phyloP scores from a whole-genome alignment of 2,329 filamentous ascomycete species.

The Apiospora kogelbergensis region DNA sequence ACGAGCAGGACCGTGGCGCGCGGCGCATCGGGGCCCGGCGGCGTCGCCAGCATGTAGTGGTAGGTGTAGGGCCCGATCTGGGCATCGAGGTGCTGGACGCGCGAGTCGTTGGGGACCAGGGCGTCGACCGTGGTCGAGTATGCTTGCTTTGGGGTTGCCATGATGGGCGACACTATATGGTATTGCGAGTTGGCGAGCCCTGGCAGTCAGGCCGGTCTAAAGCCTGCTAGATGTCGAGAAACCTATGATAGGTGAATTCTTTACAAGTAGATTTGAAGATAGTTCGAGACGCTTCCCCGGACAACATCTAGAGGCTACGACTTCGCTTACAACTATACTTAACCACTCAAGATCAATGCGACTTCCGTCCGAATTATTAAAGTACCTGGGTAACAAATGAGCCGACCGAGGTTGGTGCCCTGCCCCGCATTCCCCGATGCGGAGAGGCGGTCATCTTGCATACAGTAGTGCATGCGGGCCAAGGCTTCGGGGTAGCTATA shows the following conservation, averaged over 20 bases:
- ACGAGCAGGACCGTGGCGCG: constrained; percentile 22
- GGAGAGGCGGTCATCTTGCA: constrained; percentile 5
- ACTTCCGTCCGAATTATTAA: background rate
- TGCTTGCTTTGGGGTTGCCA: background rate
- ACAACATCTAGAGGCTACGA: too few species aligned
- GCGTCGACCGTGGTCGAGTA: constrained; percentile 56
- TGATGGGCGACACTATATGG: background rate
- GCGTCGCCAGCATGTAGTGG: constrained; percentile 59
- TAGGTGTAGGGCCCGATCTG: constrained; percentile 70
- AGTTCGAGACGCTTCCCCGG: too few species aligned
- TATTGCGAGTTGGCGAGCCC: too few species aligned
- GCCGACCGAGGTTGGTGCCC: background rate
- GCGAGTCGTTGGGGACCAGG: constrained; percentile 64
- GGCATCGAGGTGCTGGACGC: constrained; percentile 63
- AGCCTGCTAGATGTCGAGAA: too few species aligned
- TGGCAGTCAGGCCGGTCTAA: too few species aligned
- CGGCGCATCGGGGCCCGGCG: constrained; percentile 38
- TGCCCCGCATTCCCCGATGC: background rate
- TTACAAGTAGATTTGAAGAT: background rate
- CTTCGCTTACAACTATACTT: too few species aligned
- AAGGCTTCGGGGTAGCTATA: background rate
- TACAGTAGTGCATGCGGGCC: background rate
- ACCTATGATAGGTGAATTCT: too few species aligned
- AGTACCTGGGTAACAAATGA: background rate
- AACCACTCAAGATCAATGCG: background rate